A percentile compares a stretch with the other conserved stretches of the same genome.
These are phyloP conservation scores for Blastomyces gilchristii DNA, from an alignment of 2,329 filamentous ascomycete genomes.

Conservation along the genomic window DNA sequence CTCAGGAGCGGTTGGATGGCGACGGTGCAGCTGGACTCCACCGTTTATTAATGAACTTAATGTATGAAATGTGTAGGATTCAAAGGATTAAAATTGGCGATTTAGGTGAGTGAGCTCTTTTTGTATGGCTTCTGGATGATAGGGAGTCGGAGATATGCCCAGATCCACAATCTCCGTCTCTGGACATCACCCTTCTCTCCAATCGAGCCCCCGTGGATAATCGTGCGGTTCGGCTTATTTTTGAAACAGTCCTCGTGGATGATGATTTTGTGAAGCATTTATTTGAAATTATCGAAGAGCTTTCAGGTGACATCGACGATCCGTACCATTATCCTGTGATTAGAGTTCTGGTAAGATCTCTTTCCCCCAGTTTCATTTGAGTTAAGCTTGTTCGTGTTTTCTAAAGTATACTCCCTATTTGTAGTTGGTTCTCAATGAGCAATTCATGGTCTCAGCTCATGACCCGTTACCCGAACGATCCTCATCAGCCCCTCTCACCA, in stretches of 20 bases:
- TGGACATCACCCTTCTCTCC: neutral
- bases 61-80: constrained; percentile 95
- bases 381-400: neutral
- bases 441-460: constrained; percentile 79
- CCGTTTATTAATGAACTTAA: constrained; percentile 69
- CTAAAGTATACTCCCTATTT: neutral
- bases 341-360: constrained; percentile 63
- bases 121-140: neutral
- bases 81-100: constrained; percentile 70
- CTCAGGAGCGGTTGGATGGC: constrained; percentile 42
- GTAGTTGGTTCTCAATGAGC: constrained; percentile 89
- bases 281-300: constrained; percentile 75
- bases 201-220: neutral
- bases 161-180: neutral
- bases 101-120: constrained; percentile 47
- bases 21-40: constrained; percentile 52
- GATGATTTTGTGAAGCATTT: constrained; percentile 77
- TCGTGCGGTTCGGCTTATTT: neutral
- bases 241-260: constrained; percentile 32
- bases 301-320: constrained; percentile 78
- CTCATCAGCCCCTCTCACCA: constrained; percentile 55
- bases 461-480: constrained; percentile 34
- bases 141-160: neutral
- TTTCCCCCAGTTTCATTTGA: constrained; percentile 27
- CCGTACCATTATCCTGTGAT: constrained; percentile 96